Base-by-base conservation (phyloP, 2,329 filamentous ascomycete genomes). In the Ramularia collo-cygni region DNA sequence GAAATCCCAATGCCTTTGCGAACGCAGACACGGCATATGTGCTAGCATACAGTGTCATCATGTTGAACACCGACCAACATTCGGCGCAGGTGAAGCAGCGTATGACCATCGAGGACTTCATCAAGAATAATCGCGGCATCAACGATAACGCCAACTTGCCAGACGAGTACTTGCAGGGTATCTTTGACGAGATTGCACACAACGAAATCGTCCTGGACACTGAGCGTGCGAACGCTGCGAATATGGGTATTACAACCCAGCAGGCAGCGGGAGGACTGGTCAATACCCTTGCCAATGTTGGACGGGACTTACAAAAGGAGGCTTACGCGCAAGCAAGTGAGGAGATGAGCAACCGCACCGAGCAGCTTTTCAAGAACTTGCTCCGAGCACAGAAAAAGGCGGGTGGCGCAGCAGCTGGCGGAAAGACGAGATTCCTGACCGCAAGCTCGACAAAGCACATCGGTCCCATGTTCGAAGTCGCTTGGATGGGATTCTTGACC, bases 401-500 rank as follows among this genome's bases (percentile, higher is more conserved):
- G 44, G 79, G 85, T 2, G 69, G 49, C 30, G 44, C 43, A 7
- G 28, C 37, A 8, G 48, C 48, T 5, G 45, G 41, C n/a, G 47
- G 42, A 29, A 83, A 83, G 61, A 81, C 72, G 65, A 80, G 70
- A 42, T 98, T 92, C 63, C 93, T 98, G 39, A 85, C 87, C 1
- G 92, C 92, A 3, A 92, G 87, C 1, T 96, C 89, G 0, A 89
- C 87, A 61, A 90, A 87, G 54, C 92, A 98, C 61, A 85, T 95
- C 35, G 92, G 92, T 0, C 88, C 92, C 1, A 98, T 98, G 92
- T 96, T 98, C 58, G 89, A 95, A 55, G 88, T 95, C 16, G 93
- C 88, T 0, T 98, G 92, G 92, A 98, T 96, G 90, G 95, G 90
- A 8, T 93, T 95, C 63, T 83, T 98, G 57, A 96, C 90, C 4